These are phyloP conservation scores for Dillenia suffruticosa DNA, from an alignment of 164 flowering plant species.

Conservation along the genomic window DNA sequence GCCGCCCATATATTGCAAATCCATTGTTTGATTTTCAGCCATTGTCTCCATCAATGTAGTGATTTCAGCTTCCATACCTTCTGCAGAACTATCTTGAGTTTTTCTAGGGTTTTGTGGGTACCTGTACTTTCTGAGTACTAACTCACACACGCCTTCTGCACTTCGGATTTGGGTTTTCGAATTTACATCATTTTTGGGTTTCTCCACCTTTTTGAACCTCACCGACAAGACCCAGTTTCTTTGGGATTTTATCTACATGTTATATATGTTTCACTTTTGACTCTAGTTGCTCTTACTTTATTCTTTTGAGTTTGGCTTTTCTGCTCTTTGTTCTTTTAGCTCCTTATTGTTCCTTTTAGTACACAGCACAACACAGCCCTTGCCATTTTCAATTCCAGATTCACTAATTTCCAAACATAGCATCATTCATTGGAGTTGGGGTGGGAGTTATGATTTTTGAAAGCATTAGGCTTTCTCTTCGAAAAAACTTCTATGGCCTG, in stretches of 20 bases:
- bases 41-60: too few relatives aligned
- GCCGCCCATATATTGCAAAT: too few relatives aligned
- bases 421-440: too few relatives aligned
- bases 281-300: not conserved
- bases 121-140: too few relatives aligned
- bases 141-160: too few relatives aligned
- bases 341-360: constrained; percentile 7
- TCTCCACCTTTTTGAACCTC: too few relatives aligned
- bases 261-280: constrained; percentile 14
- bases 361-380: not conserved
- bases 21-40: too few relatives aligned
- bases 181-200: not conserved
- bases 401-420: not conserved
- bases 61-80: too few relatives aligned
- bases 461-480: too few relatives aligned
- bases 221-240: not conserved
- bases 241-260: not conserved
- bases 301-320: constrained; percentile 1
- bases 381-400: not conserved
- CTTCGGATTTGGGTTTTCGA: constrained; percentile 3
- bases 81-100: not conserved
- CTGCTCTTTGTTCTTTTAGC: not conserved
- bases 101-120: constrained; percentile 2
- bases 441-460: too few relatives aligned
- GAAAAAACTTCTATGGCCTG: too few relatives aligned